phyloP scores from a whole-genome alignment of 139 green algal species.

The Astrephomene gubernaculifera region DNA sequence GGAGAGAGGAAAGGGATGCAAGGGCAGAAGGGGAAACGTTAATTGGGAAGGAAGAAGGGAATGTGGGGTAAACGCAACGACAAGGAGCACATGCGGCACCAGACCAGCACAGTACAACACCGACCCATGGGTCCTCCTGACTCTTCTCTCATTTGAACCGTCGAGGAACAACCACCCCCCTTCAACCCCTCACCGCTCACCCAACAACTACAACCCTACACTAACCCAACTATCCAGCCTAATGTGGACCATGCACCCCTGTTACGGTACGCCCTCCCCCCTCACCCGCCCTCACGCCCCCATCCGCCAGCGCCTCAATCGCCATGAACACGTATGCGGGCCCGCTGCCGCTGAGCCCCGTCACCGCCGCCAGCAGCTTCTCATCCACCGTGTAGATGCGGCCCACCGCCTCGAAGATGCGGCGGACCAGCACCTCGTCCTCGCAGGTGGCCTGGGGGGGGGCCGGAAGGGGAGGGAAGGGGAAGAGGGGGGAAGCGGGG shows the following conservation, averaged over 20 bases:
- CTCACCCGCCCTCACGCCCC: conserved; percentile 83
- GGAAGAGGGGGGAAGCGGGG: background rate
- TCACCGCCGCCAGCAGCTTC: conserved; percentile 93
- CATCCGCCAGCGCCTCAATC: conserved; percentile 97
- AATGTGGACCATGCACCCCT: too few species aligned
- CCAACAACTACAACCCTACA: too few species aligned
- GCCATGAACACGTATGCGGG: conserved; percentile 96
- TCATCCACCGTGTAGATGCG: conserved; percentile 83
- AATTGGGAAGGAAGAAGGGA: background rate
- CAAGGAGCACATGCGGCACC: too few species aligned
- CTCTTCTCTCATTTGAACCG: too few species aligned
- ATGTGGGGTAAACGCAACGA: too few species aligned
- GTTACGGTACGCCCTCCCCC: too few species aligned
- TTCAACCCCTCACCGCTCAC: too few species aligned
- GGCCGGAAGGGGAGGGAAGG: background rate
- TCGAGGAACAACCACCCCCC: too few species aligned
- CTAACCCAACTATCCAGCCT: too few species aligned
- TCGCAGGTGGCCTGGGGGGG: conserved; percentile 53
- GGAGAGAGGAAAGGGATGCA: background rate
- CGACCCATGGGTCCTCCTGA: too few species aligned
- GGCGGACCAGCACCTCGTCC: conserved; percentile 75
- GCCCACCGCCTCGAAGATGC: conserved; percentile 83
- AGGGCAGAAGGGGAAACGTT: background rate
- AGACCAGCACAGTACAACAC: too few species aligned
- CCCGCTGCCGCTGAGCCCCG: conserved; percentile 91